Evolutionary conservation across 495 filamentous ascomycete genomes (phyloP), one percentile per base, ranked within the genome.

Genomic region (Terfezia boudieri): DNA sequence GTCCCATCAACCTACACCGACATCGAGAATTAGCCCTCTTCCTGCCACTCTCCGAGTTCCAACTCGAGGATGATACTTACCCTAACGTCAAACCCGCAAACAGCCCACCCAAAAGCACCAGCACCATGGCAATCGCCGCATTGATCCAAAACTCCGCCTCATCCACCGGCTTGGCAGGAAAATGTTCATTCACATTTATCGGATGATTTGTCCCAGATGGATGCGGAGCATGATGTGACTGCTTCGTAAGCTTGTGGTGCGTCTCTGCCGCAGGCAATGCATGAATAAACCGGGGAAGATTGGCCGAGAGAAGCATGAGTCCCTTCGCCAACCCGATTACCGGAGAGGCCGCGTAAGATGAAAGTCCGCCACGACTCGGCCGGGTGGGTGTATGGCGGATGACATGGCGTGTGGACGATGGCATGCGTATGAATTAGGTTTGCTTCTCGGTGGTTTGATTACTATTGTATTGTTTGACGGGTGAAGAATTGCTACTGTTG

Each of bases 31-130:
- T 53, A 36, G 16, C 14, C 23, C 16, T 49, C 38, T 6, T 20
- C 17, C 20, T 55, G 62, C 52, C 64, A 60, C 56, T 14, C 37
- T 36, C 52, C 10, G 14, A 14, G 17, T 37, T 9, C 12, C 7
- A 32, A 32, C 26, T 7, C 26, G 26, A 32, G 8, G 9, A 38
- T 36, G 48, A 43, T 16, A 67, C 72, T 66, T 64, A 79, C 68
- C 90, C 90, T 64, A 98, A 92, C 37, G 90, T 98, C 64, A 98
- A 71, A 32, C 90, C 90, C 11, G 90, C 92, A 68, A 98, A 98
- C n/a, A 83, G 84, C 37, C 90, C 90, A 49, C 90, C 90, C 4
- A 81, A 72, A 55, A 95, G 72, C 9, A 95, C 89, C 46, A 98
- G 73, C 35, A 77, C 71, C 22, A 81, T 71, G 5, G 82, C 82